Conservation (phyloP, 2,329 filamentous ascomycete genomes). For the Piedraia hortae region DNA sequence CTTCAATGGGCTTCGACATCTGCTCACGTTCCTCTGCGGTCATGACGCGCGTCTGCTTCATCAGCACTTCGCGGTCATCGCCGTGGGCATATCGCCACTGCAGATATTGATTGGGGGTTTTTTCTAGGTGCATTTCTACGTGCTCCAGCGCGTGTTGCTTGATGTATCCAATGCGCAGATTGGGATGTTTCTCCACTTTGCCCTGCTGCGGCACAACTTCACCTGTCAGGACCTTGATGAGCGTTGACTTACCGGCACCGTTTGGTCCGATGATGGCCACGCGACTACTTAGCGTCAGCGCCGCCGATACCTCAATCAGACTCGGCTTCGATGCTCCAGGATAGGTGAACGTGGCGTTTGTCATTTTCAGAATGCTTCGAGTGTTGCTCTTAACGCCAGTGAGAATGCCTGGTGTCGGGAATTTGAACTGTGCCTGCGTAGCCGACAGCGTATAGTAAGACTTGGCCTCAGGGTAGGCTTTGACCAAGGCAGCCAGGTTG, state of each 20-base stretch:
- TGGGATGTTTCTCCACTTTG: constrained; percentile 92
- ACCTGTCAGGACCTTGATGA: constrained; percentile 91
- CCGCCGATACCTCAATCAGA: constrained; percentile 64
- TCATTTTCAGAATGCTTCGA: constrained; percentile 85
- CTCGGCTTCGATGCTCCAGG: constrained; percentile 71
- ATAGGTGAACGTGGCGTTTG: constrained; percentile 73
- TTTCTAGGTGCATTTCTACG: constrained; percentile 97
- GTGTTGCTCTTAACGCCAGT: constrained; percentile 89
- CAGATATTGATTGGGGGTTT: constrained; percentile 95
- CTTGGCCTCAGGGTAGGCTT: constrained; percentile 77
- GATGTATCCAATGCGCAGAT: constrained; percentile 95
- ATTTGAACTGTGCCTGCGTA: constrained; percentile 83
- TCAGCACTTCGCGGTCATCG: constrained; percentile 82
- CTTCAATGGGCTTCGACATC: constrained; percentile 71
- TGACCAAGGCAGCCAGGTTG: constrained; percentile 61
- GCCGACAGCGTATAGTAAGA: constrained; percentile 91
- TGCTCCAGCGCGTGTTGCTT: constrained; percentile 98
- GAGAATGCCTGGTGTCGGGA: constrained; percentile 81
- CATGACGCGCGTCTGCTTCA: constrained; percentile 88
- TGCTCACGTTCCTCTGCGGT: constrained; percentile 65
- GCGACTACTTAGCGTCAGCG: constrained; percentile 66
- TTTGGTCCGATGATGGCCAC: constrained; percentile 93
- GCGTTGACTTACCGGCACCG: constrained; percentile 89
- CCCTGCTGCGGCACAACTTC: constrained; percentile 62
- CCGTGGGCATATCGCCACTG: constrained; percentile 97